These are phyloP conservation scores for Plicaturopsis crispa DNA, from an alignment of 768 basidiomycete species.

Conservation along the genomic window DNA sequence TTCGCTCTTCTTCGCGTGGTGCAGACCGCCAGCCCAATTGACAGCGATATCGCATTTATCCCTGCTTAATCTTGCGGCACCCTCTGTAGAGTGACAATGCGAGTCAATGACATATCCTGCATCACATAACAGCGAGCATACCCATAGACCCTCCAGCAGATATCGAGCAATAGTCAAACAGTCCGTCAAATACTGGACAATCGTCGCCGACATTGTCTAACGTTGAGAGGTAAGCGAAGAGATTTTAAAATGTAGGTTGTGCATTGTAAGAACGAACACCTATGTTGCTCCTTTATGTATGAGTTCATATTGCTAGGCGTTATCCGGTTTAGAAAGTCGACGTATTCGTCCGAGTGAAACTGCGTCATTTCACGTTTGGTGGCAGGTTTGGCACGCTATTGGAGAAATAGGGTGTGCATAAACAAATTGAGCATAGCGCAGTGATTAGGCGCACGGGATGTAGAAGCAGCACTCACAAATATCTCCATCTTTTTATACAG, in stretches of 20 bases:
- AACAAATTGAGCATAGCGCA: neutral
- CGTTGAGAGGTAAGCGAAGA: conserved; percentile 1
- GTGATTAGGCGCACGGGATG: neutral
- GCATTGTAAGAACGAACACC: conserved; percentile 59
- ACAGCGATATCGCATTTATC: conserved; percentile 99
- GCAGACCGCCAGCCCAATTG: conserved; percentile 98
- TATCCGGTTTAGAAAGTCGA: conserved; percentile 92
- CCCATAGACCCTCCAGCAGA: conserved; percentile 99
- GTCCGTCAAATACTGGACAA: conserved; percentile 96
- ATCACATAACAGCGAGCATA: conserved; percentile 31
- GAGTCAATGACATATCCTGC: too few species aligned
- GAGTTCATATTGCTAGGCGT: conserved; percentile 93
- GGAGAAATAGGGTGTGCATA: conserved; percentile 3
- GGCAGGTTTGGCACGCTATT: conserved; percentile 94
- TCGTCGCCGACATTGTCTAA: conserved; percentile 97
- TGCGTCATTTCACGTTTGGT: conserved; percentile 99
- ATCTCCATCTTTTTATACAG: conserved; percentile 99
- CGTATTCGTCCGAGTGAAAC: conserved; percentile 98
- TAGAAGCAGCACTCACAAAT: conserved; percentile 67
- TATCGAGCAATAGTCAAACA: conserved; percentile 99
- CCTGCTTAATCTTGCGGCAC: conserved; percentile 87
- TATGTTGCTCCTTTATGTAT: conserved; percentile 91
- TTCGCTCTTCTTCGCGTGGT: conserved; percentile 99
- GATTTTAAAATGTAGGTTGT: neutral
- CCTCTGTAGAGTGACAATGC: conserved; percentile 53